phyloP scores from a whole-genome alignment of 176 grass and related monocot genomes.

The Phyllostachys edulis region DNA sequence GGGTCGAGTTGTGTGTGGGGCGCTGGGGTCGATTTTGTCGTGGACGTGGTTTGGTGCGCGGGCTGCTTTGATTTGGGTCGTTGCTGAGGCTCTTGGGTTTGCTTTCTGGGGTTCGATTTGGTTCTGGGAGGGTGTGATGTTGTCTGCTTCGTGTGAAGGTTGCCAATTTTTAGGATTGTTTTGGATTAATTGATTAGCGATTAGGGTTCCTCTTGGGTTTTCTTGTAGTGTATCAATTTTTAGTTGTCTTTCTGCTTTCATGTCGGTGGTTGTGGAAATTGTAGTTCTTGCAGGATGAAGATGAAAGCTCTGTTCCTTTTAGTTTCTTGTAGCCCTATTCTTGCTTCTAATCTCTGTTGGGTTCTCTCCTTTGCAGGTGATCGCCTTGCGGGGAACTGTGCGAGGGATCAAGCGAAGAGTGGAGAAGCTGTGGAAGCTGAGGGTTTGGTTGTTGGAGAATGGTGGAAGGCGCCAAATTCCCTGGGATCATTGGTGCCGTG shows the following conservation, averaged over 20 bases:
- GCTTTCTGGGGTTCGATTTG: neutral
- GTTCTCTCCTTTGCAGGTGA: neutral
- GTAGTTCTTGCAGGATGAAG: neutral
- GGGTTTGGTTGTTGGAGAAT: no score
- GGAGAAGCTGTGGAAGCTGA: no score
- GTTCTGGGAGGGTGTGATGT: neutral
- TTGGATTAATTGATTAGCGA: neutral
- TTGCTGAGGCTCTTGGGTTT: neutral
- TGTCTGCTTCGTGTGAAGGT: neutral
- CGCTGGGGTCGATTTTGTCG: constrained; percentile 1
- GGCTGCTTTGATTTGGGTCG: neutral
- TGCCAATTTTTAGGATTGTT: neutral
- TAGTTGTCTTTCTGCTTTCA: neutral
- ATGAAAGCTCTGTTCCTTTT: neutral
- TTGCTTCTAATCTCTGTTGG: no score
- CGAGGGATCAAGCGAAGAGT: neutral
- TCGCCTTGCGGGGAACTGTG: neutral
- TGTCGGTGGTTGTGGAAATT: neutral
- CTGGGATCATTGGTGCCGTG: no score
- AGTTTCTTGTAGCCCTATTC: neutral
- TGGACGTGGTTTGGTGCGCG: neutral
- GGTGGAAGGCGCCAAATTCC: no score
- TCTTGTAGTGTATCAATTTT: neutral
- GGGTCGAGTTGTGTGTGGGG: neutral
- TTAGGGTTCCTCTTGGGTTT: constrained; percentile 9